A percentile compares a stretch with the other conserved stretches of the same genome.
These are phyloP conservation scores for Monilinia laxa DNA, from an alignment of 2,329 filamentous ascomycete species.

Conservation along the genomic window DNA sequence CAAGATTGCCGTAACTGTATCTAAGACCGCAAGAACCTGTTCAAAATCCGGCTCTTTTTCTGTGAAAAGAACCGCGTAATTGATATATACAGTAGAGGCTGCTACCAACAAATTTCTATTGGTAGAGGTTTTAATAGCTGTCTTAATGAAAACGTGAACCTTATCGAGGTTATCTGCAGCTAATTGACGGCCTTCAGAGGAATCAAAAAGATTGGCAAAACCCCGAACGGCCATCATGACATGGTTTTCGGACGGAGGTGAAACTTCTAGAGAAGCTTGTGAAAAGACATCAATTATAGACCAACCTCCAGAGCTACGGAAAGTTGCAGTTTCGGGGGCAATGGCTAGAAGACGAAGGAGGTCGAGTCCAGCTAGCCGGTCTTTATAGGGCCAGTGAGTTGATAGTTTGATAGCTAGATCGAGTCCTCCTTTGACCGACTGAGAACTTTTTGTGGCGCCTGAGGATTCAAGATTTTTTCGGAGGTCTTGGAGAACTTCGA, in stretches of 20 bases:
- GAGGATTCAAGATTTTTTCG: conserved; percentile 62
- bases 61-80: conserved; percentile 74
- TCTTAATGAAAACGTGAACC: conserved; percentile 49
- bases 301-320: conserved; percentile 51
- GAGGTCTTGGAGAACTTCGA: conserved; percentile 60
- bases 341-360: conserved; percentile 80
- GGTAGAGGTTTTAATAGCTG: conserved; percentile 60
- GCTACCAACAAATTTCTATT: conserved; percentile 85
- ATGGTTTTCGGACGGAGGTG: conserved; percentile 70
- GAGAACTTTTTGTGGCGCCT: conserved; percentile 39
- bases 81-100: conserved; percentile 77
- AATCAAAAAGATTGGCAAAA: conserved; percentile 80
- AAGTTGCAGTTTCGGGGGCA: conserved; percentile 63
- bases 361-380: conserved; percentile 81
- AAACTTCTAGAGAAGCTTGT: conserved; percentile 54
- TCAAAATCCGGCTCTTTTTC: conserved; percentile 42
- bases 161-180: conserved; percentile 59
- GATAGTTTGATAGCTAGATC: conserved; percentile 69
- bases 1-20: conserved; percentile 63
- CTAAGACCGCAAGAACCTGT: conserved; percentile 50
- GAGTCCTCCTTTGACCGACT: conserved; percentile 55
- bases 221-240: conserved; percentile 83
- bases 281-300: conserved; percentile 63
- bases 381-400: conserved; percentile 75
- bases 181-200: conserved; percentile 66